Evolutionary conservation across 352 stramenopile genomes (phyloP), one percentile per base, ranked within the genome.

Genomic region (Pythium guiyangense): DNA sequence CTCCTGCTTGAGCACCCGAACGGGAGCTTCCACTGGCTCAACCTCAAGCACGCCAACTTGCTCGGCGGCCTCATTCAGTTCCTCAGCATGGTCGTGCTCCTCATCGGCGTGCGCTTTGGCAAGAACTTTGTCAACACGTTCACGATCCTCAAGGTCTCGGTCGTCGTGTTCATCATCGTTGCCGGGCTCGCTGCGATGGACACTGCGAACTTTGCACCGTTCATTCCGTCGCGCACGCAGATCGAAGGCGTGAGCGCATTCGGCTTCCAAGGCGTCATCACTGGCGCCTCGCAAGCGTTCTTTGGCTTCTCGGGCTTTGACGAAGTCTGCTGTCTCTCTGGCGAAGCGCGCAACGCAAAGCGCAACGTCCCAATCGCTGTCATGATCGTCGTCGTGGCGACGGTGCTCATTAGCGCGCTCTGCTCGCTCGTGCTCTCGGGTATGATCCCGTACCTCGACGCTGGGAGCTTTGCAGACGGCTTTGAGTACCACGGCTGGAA

Each of bases 251-350:
- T 70, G 10, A 42, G 35, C 6, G 62, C 64, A 1, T 84, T 79
- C 55, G 84, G 84, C 25, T 61, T 67, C 14, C 68, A 79, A 39
- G 84, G 84, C 3, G 75, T 97, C 53, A 72, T 97, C 44, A 78
- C 77, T 17, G 90, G 90, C 12, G 75, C 85, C 9, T 88, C 89
- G 18, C 84, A 90, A 44, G 90, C 86, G 4, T 98, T 97, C 65
- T 98, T 98, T 70, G 92, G 92, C 39, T 97, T 95, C 60, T 66
- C 98, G 20, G 94, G 94, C 25, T 98, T 97, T 64, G 94, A 98
- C 69, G 92, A 97, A 60, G 75, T 98, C 25, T 96, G 87, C 62
- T 97, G 89, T 57, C 66, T 97, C 11, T 83, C 88, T 11, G 82
- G 72, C 10, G 84, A 93, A 62, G 59, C 80, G n/a, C 83, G 86